These are phyloP conservation scores for Tremella fuciformis DNA, from an alignment of 768 basidiomycete species.

Conservation along the genomic window DNA sequence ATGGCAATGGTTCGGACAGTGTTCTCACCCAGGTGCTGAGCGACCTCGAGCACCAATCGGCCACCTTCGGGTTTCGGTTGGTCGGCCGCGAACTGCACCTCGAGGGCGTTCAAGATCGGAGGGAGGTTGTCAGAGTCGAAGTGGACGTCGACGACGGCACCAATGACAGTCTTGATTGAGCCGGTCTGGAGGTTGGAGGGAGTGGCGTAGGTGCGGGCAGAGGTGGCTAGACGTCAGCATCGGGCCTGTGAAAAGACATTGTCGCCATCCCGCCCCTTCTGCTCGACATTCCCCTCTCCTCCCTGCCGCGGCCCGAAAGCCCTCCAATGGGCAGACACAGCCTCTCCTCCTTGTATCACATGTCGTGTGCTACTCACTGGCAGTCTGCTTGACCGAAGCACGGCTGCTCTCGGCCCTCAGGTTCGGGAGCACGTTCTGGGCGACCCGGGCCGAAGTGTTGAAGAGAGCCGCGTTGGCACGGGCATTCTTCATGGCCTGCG, in stretches of 20 bases:
- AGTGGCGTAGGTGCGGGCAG: conserved; percentile 79
- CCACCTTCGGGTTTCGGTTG: conserved; percentile 73
- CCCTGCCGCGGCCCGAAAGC: too few species aligned
- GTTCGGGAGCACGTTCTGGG: conserved; percentile 36
- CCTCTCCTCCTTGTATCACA: too few species aligned
- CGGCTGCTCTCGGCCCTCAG: conserved; percentile 29
- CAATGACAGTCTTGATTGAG: conserved; percentile 95
- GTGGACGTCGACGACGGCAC: conserved; percentile 99
- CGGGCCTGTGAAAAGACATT: too few species aligned
- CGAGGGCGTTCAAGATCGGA: conserved; percentile 96
- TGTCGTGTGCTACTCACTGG: too few species aligned
- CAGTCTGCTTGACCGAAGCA: conserved; percentile 24
- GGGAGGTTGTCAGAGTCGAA: conserved; percentile 93
- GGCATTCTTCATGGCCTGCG: conserved; percentile 41
- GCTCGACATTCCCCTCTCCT: too few species aligned
- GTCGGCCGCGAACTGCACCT: conserved; percentile 65
- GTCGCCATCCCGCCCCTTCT: too few species aligned
- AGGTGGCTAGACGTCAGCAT: conserved; percentile 19
- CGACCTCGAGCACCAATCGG: conserved; percentile 97
- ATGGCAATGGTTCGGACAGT: conserved; percentile 99
- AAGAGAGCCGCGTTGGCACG: conserved; percentile 50
- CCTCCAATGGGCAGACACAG: too few species aligned
- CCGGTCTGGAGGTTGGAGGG: conserved; percentile 73
- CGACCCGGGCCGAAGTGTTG: conserved; percentile 47
- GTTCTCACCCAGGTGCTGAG: conserved; percentile 98